Percentiles rank a stretch among this genome's conserved stretches.
These are phyloP conservation scores for Puccinia horiana DNA, from an alignment of 1,284 basidiomycete genomes.

Conservation along the genomic window DNA sequence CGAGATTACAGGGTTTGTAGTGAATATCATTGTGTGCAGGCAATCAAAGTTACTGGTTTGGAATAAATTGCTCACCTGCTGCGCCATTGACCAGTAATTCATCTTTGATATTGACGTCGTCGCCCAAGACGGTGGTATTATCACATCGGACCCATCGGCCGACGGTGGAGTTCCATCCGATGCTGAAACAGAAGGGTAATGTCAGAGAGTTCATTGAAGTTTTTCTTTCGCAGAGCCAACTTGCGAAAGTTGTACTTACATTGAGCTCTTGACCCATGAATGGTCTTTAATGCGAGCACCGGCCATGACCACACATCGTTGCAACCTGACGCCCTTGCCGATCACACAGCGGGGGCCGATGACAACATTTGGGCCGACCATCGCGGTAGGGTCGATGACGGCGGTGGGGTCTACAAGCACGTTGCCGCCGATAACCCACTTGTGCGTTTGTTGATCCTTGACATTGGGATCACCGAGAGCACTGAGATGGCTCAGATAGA, in stretches of 20 bases:
- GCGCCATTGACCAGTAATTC: conserved; percentile 64
- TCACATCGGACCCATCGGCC: conserved; percentile 63
- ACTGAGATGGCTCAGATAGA: conserved; percentile 63
- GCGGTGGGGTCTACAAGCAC: conserved; percentile 62
- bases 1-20: neutral
- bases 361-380: conserved; percentile 64
- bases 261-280: conserved; percentile 63
- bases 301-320: conserved; percentile 63
- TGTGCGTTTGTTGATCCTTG: conserved; percentile 61
- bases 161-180: conserved; percentile 63
- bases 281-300: conserved; percentile 62
- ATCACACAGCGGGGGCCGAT: conserved; percentile 60
- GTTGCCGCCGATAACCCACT: conserved; percentile 63
- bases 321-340: conserved; percentile 63
- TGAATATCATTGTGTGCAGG: neutral
- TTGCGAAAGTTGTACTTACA: conserved; percentile 55
- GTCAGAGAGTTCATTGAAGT: neutral
- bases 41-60: neutral
- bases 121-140: conserved; percentile 63
- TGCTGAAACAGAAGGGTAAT: neutral
- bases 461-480: conserved; percentile 60
- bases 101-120: conserved; percentile 65
- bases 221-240: neutral
- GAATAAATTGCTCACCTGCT: conserved; percentile 51
- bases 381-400: conserved; percentile 55